Conservation (phyloP, 2,329 filamentous ascomycete species). For the Fusarium sp. region DNA sequence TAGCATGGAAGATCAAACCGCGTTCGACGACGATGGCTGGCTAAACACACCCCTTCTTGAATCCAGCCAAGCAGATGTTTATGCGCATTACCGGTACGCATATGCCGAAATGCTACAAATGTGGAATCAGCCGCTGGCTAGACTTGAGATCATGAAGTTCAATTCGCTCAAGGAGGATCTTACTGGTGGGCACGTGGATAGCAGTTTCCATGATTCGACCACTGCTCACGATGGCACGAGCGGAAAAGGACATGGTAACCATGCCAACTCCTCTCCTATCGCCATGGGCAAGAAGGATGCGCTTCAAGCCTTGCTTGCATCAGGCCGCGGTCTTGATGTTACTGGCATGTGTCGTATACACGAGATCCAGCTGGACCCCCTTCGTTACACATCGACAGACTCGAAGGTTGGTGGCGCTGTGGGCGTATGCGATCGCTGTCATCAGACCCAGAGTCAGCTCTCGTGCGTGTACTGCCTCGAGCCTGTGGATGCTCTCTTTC, state of each 20-base stretch:
- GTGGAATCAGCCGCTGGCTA: constrained; percentile 74
- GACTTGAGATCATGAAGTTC: constrained; percentile 79
- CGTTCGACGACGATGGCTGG: constrained; percentile 79
- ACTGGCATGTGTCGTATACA: constrained; percentile 75
- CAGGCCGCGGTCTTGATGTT: constrained; percentile 72
- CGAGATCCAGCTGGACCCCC: constrained; percentile 73
- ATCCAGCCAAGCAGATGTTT: constrained; percentile 62
- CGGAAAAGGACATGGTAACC: constrained; percentile 53
- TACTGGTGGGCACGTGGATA: constrained; percentile 49
- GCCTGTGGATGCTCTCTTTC: constrained; percentile 71
- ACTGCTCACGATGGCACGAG: constrained; percentile 58
- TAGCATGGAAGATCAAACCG: constrained; percentile 72
- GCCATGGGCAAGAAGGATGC: constrained; percentile 71
- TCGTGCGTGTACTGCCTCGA: constrained; percentile 75
- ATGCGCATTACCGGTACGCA: constrained; percentile 73
- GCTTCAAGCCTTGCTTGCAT: constrained; percentile 64
- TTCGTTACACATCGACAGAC: constrained; percentile 62
- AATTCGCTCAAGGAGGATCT: constrained; percentile 70
- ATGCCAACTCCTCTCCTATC: constrained; percentile 64
- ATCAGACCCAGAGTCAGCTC: constrained; percentile 69
- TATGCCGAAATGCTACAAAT: constrained; percentile 79
- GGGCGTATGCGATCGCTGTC: constrained; percentile 67
- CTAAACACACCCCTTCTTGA: constrained; percentile 72
- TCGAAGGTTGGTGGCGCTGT: constrained; percentile 62
- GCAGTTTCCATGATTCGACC: constrained; percentile 55